These are phyloP conservation scores for Peterozyma toletana DNA, from an alignment of 805 yeast species.

Conservation along the genomic window DNA sequence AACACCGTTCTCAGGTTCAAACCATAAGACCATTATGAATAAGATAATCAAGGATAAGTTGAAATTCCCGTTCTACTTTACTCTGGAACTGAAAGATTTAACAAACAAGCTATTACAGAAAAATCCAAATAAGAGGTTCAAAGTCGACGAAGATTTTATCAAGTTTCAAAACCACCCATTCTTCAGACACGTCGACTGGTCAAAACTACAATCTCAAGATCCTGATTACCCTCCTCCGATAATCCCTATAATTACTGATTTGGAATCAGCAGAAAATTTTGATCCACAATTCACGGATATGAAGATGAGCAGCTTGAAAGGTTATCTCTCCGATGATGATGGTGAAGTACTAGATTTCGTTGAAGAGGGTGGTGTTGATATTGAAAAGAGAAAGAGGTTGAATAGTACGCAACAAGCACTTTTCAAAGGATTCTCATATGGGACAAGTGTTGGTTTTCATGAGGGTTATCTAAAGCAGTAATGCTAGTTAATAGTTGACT, in stretches of 20 bases:
- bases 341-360: conserved; percentile 6
- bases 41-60: conserved; percentile 65
- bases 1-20: conserved; percentile 85
- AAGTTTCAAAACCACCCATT: conserved; percentile 59
- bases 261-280: conserved; percentile 79
- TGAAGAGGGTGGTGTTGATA: conserved; percentile 1
- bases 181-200: conserved; percentile 75
- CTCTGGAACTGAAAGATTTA: conserved; percentile 76
- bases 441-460: too few species aligned
- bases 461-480: too few species aligned
- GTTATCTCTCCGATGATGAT: conserved; percentile 1
- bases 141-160: conserved; percentile 48
- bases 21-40: conserved; percentile 67
- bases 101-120: conserved; percentile 59
- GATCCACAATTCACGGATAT: conserved; percentile 71
- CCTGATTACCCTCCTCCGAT: conserved; percentile 61
- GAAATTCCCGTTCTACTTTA: conserved; percentile 65
- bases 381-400: too few species aligned
- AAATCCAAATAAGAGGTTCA: conserved; percentile 58
- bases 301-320: conserved; percentile 32
- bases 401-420: too few species aligned
- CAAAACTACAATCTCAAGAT: conserved; percentile 40
- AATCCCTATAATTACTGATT: conserved; percentile 75
- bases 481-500: too few species aligned
- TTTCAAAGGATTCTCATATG: too few species aligned